These are phyloP conservation scores for Adansonia grandidieri DNA, from an alignment of 441 rosid genomes.

Conservation along the genomic window DNA sequence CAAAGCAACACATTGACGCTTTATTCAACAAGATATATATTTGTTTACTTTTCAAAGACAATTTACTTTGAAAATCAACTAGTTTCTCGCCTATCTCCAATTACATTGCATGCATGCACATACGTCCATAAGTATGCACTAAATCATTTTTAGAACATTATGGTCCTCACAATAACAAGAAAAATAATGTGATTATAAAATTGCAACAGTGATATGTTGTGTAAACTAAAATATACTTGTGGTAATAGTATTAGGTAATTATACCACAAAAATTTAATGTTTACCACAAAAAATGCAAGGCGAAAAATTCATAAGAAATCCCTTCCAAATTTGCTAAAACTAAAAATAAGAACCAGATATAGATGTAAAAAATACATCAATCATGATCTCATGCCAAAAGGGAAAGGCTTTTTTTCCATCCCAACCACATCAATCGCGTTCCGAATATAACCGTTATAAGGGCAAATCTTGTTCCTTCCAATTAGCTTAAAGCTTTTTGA, in stretches of 20 bases:
- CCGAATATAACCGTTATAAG: neutral
- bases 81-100: neutral
- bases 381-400: neutral
- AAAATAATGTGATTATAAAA: neutral
- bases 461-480: slow-evolving; percentile 3
- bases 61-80: neutral
- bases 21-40: neutral
- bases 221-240: neutral
- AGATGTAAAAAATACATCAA: neutral
- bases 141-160: neutral
- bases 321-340: neutral
- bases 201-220: neutral
- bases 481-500: neutral
- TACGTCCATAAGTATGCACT: neutral
- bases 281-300: neutral
- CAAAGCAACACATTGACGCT: neutral
- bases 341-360: neutral
- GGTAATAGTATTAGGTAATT: neutral
- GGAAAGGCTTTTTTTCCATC: neutral
- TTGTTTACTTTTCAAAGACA: neutral
- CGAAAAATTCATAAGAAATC: neutral
- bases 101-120: neutral
- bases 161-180: neutral
- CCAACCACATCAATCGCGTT: neutral
- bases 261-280: neutral